Evolutionary conservation across 805 yeast species (phyloP), one percentile per base, ranked within the genome.

Genomic region (Sugiyamaella mastotermitis): DNA sequence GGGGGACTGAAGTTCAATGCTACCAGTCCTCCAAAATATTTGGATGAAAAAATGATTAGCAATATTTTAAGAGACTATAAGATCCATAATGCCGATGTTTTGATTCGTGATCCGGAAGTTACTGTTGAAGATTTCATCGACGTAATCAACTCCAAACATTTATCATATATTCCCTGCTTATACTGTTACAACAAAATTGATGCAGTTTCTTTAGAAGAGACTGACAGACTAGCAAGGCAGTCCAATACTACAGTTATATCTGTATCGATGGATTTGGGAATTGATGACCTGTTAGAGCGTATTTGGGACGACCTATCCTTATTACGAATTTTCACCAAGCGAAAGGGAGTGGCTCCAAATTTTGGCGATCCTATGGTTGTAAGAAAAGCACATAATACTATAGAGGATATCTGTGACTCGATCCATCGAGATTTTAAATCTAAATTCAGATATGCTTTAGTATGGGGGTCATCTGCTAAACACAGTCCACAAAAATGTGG

Each of bases 401-500:
- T 90, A 37, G 90, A 81, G 48, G 86, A 80, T 48, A 85, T 90
- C 20, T 90, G 98, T 66, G 88, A 90, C 56, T 73, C 92, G 9
- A 81, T 90, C 46, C 97, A 90, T 58, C 74, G 94, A 50, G 96
- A 88, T 53, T 83, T 90, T 70, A 88, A 87, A 55, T 79, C 82
- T 47, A 85, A 83, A 53, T 90, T 92, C 69, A 85, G 87, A 58
- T 87, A 88, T 58, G 97, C 97, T 0, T 63, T 87, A 53, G 96
- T 90, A 4, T 90, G 97, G 97, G 98, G 98, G 0, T 78, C 88
- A 1, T 80, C 94, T 33, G 83, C 97, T 5, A 92, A 92, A 58
- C 95, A 86, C 57, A 84, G 90, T 24, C 97, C 97, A 3, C 98
- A 90, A 56, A 90, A 90, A 57, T 90, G 97, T 68, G 97, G 98